phyloP scores from a whole-genome alignment of 805 yeast genomes.

The Kazachstania martiniae region DNA sequence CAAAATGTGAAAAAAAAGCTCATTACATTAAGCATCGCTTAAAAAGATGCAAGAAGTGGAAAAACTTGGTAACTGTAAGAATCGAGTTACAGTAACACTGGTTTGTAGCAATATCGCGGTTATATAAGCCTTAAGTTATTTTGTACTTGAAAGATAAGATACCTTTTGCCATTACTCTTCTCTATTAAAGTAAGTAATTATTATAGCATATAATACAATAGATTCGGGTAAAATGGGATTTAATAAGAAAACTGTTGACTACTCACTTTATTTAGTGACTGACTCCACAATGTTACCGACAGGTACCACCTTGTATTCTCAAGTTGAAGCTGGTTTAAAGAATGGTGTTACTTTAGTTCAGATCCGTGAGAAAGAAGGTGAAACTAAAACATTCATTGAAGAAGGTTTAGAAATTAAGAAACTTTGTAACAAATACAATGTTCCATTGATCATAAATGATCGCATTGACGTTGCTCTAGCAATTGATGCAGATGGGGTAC shows the following conservation, averaged over 20 bases:
- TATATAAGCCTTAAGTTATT: no score
- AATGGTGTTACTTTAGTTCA: conserved; percentile 78
- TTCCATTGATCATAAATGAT: conserved; percentile 80
- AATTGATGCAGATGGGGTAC: conserved; percentile 82
- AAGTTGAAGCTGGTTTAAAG: conserved; percentile 50
- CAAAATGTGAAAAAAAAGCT: no score
- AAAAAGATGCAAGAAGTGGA: no score
- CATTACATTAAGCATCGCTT: no score
- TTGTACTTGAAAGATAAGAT: no score
- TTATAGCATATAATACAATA: no score
- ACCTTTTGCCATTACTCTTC: no score
- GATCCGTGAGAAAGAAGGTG: conserved; percentile 65
- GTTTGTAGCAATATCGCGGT: no score
- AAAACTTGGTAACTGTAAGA: no score
- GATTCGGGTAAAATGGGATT: conserved; percentile 8
- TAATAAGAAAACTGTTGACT: conserved; percentile 25
- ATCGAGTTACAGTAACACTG: no score
- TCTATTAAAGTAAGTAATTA: no score
- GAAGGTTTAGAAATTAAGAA: conserved; percentile 51
- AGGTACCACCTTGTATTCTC: conserved; percentile 42
- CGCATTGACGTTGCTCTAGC: conserved; percentile 85
- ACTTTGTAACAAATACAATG: conserved; percentile 44
- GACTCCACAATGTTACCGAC: conserved; percentile 66
- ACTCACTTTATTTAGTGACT: conserved; percentile 67
- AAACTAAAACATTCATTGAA: conserved; percentile 55